phyloP scores from a whole-genome alignment of 257 asterid genomes.

The Rubia yunnanensis region DNA sequence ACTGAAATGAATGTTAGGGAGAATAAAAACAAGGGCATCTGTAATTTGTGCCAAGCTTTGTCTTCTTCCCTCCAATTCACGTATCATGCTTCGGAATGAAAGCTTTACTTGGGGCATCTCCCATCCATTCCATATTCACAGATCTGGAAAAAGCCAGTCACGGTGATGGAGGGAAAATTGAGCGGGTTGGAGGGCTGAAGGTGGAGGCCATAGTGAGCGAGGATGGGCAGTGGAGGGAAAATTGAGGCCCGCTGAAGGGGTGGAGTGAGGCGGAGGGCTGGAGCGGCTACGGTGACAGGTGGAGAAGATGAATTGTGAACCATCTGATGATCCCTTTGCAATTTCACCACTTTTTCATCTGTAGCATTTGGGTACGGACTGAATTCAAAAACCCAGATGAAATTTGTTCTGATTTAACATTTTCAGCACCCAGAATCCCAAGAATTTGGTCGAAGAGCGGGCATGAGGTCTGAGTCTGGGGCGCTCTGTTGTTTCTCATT shows the following conservation, averaged over 20 bases:
- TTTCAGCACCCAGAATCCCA: slow-evolving; percentile 48
- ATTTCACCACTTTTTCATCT: background rate
- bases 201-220: no score
- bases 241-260: no score
- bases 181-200: no score
- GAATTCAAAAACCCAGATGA: slow-evolving; percentile 17
- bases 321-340: slow-evolving; percentile 5
- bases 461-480: slow-evolving; percentile 17
- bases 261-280: no score
- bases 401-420: slow-evolving; percentile 15
- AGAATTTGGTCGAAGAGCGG: slow-evolving; percentile 64
- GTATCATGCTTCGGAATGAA: slow-evolving; percentile 94
- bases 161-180: no score
- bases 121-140: slow-evolving; percentile 39
- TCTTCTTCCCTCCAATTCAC: slow-evolving; percentile 81
- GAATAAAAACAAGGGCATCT: slow-evolving; percentile 35
- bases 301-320: no score
- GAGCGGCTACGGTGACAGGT: no score
- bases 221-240: no score
- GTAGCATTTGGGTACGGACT: slow-evolving; percentile 12
- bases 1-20: slow-evolving; percentile 33
- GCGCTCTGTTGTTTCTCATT: slow-evolving; percentile 17
- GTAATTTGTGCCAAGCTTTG: slow-evolving; percentile 65
- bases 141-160: no score
- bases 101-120: slow-evolving; percentile 88